phyloP scores from a whole-genome alignment of 139 green algal genomes.

The Chlorella sp. region DNA sequence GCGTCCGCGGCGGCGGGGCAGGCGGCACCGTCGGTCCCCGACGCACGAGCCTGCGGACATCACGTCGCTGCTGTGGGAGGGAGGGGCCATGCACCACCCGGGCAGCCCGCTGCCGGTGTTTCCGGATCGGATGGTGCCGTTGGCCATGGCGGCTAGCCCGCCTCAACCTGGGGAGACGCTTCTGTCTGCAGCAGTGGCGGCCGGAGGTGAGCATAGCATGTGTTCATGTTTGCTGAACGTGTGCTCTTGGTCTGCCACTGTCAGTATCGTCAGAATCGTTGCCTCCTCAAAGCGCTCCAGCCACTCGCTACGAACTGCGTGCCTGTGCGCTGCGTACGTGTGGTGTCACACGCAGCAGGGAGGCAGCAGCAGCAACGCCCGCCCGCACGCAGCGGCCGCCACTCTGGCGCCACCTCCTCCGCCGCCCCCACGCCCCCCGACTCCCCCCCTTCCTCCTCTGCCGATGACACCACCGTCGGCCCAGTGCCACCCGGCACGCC shows the following conservation, averaged over 20 bases:
- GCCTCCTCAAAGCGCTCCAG: no score
- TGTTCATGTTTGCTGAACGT: no score
- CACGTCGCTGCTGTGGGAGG: not conserved
- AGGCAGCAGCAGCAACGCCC: no score
- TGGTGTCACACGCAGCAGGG: no score
- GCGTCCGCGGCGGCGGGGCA: not conserved
- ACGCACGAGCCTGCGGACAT: not conserved
- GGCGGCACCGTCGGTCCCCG: not conserved
- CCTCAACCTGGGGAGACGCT: no score
- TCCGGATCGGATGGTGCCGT: not conserved
- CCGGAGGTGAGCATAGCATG: not conserved
- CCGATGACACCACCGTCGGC: not conserved
- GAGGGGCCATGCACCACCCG: not conserved
- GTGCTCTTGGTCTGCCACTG: no score
- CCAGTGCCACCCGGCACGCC: not conserved
- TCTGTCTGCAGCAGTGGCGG: not conserved
- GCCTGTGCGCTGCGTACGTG: no score
- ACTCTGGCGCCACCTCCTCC: not conserved
- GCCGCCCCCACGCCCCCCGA: not conserved
- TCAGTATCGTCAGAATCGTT: no score
- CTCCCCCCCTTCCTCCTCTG: not conserved
- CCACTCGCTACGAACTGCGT: no score
- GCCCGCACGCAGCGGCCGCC: no score
- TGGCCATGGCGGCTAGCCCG: no score
- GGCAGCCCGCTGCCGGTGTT: not conserved